Evolutionary conservation across 495 filamentous ascomycete species (phyloP), one percentile per base, ranked within the genome.

Genomic region (Tuber umbilicatum): DNA sequence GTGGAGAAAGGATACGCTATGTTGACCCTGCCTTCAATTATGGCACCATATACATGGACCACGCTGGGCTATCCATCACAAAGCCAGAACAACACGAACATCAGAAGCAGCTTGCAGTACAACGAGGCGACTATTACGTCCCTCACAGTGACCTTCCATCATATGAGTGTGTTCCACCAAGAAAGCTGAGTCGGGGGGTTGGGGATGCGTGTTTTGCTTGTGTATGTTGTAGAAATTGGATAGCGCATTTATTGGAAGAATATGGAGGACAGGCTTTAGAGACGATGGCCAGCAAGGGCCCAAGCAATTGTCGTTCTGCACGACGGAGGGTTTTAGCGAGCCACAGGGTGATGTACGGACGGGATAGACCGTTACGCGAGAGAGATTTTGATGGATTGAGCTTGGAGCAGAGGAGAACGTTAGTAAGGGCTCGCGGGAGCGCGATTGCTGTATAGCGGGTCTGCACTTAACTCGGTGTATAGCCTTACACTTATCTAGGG

Each of bases 81-180:
- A 27, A 27, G 19, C 72, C 60, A 1, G 71, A 71, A 50, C 60
- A 78, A 17, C 64, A 39, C 31, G 19, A 50, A 6, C 41, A 60
- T 3, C 76, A 79, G 35, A 70, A 72, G 42, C 69, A 78, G 14
- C 43, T 79, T 55, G 75, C 77, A 2, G 41, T 79, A 17, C 47
- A 38, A 43, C 74, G 74, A n/a, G 77, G 77, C 2, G 77, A 79
- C 55, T 79, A 79, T 35, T 79, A 78, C n/a, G 70, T 74, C 37
- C 69, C 74, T 67, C 60, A 47, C 43, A 41, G 43, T 31, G 67
- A 71, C 23, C 64, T 78, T 7, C 77, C 77, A 78, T 31, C 75
- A 78, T 40, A 47, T 75, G 40, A 75, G n/a, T 39, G 38, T 72
- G 55, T 70, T 73, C 47, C 55, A 35, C 55, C 27, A 31, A 31